Evolutionary conservation across 164 flowering plant genomes (phyloP), one percentile per base, ranked within the genome.

Genomic region (Dillenia suffruticosa): DNA sequence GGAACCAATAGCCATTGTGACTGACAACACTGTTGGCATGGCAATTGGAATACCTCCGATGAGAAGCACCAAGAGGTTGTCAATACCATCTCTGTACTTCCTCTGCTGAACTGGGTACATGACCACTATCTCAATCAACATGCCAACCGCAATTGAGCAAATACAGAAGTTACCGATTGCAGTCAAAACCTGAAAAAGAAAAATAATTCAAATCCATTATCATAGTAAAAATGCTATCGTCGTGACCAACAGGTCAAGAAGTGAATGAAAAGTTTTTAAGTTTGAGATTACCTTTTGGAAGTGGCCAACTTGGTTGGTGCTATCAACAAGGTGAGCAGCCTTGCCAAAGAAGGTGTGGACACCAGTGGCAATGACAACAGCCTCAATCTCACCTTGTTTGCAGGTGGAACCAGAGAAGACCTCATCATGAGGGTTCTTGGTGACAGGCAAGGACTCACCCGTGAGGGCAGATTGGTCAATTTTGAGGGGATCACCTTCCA

Each of bases 291-390:
- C 70, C 70, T 68, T 63, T 50, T 72, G 75, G 58, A 72, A 72
- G 56, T 72, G 75, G 26, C 75, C 75, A 9, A 68, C 72, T 54
- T 72, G 61, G 62, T 72, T 72, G 62, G 75, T 72, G 51, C 72
- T 68, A 58, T 72, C 75, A 19, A 72, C 75, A 12, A 72, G 62
- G 53, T 72, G 75, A 43, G 75, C 75, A 7, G 75, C 75, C 72
- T 72, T 72, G 62, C 75, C 75, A 14, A 72, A 72, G 75, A 72
- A 72, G 48, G 75, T 72, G 58, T 72, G 75, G 14, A 72, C 75
- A 8, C 75, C 75, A 14, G 72, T 72, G 59, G 75, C 75, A 11
- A 72, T 72, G 45, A 72, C 75, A 32, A 72, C 54, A 15, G 75
- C 75, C 66, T 72, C 72, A n/a, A 72, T 63, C 59, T 72, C 75